Evolutionary conservation across 2,329 filamentous ascomycete genomes (phyloP).

Genomic region (Sclerotinia trifoliorum): DNA sequence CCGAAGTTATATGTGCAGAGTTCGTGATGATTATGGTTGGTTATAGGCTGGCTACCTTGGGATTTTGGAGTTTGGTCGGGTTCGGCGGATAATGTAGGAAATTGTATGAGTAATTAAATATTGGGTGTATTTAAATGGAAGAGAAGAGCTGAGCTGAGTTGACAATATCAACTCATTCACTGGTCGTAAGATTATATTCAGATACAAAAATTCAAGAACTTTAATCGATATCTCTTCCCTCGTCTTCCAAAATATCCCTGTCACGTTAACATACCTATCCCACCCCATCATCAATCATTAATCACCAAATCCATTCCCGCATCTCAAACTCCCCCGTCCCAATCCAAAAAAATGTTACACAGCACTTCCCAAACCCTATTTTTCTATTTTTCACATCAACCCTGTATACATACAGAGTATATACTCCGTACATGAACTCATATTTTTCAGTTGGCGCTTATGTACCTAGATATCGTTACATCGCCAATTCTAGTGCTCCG

Average conservation of each 20-base stretch:
- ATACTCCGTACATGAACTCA: background rate
- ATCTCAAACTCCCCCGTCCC: background rate
- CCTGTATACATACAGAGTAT: background rate
- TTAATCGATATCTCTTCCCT: background rate
- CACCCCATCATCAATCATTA: background rate
- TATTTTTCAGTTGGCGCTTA: background rate
- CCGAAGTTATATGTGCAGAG: conserved; percentile 8
- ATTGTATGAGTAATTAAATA: background rate
- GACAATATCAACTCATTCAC: background rate
- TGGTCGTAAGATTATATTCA: background rate
- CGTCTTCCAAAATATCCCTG: background rate
- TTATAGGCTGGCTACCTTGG: background rate
- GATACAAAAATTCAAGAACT: background rate
- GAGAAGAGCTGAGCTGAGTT: background rate
- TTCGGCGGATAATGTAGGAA: background rate
- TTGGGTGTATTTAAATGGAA: background rate
- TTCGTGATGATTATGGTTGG: background rate
- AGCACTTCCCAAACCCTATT: background rate
- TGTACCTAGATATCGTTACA: background rate
- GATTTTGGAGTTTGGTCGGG: background rate
- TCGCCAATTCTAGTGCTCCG: background rate
- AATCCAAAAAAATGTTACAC: background rate
- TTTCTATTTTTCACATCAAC: background rate
- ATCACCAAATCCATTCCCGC: too few species aligned
- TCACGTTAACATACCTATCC: too few species aligned